Percentiles rank a stretch among this genome's conserved stretches.
Conservation (phyloP, 495 filamentous ascomycete species). For the Penicillium argentinense region DNA sequence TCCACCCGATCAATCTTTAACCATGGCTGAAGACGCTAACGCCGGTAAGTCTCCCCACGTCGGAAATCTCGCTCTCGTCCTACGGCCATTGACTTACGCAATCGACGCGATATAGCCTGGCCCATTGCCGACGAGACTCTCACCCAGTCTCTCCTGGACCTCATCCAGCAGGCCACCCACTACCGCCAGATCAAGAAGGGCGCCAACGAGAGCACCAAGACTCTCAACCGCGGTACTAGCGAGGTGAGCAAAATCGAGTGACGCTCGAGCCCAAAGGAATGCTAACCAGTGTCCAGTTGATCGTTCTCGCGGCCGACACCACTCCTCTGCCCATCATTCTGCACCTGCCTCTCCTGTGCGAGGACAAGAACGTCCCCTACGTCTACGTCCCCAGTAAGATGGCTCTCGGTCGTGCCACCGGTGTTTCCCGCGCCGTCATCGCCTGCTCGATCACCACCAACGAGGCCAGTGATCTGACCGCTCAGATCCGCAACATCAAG, state of each 20-base stretch:
- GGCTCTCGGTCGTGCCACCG: conserved; percentile 70
- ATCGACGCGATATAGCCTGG: conserved; percentile 83
- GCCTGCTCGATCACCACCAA: conserved; percentile 76
- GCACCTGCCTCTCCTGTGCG: conserved; percentile 83
- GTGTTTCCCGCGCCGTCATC: conserved; percentile 86
- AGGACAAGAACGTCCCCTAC: conserved; percentile 80
- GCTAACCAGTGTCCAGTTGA: no score
- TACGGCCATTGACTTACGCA: no score
- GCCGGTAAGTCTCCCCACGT: conserved; percentile 28
- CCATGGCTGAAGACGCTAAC: conserved; percentile 42
- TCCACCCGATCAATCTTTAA: conserved; percentile 11
- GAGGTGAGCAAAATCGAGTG: no score
- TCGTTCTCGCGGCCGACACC: conserved; percentile 87
- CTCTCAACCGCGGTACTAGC: conserved; percentile 77
- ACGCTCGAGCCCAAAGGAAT: no score
- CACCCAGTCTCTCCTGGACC: conserved; percentile 78
- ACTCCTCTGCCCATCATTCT: conserved; percentile 85
- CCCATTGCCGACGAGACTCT: conserved; percentile 81
- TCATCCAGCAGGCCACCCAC: conserved; percentile 83
- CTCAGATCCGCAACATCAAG: conserved; percentile 82
- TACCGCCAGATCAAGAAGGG: conserved; percentile 79
- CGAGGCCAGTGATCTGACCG: conserved; percentile 83
- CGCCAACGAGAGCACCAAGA: conserved; percentile 73
- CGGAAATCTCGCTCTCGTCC: no score
- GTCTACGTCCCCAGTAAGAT: conserved; percentile 63